Conservation (phyloP, 2,329 filamentous ascomycete species). For the Teratosphaeria zuluensis region DNA sequence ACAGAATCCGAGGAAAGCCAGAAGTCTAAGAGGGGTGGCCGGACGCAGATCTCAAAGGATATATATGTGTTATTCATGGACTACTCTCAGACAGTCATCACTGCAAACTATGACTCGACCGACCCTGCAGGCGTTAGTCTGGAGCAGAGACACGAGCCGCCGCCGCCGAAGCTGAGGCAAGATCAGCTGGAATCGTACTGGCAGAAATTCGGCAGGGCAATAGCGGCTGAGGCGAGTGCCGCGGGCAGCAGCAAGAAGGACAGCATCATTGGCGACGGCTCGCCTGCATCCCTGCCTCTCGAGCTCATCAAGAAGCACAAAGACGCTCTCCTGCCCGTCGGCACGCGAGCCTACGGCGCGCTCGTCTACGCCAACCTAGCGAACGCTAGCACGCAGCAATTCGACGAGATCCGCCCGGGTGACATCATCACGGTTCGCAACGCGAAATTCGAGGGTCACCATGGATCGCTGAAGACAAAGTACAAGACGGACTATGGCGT, state of each 20-base stretch:
- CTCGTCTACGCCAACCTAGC: conserved; percentile 90
- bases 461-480: conserved; percentile 85
- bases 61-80: conserved; percentile 87
- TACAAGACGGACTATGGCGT: conserved; percentile 66
- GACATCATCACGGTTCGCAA: conserved; percentile 92
- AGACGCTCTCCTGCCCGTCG: conserved; percentile 70
- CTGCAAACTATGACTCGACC: conserved; percentile 65
- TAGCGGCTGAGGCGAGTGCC: conserved; percentile 56
- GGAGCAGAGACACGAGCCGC: conserved; percentile 78
- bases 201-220: conserved; percentile 66
- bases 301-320: conserved; percentile 59
- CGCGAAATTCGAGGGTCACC: conserved; percentile 81
- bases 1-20: conserved; percentile 73
- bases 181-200: conserved; percentile 88
- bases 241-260: conserved; percentile 59
- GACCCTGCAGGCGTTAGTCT: conserved; percentile 64
- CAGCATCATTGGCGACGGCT: conserved; percentile 73
- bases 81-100: conserved; percentile 89
- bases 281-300: conserved; percentile 64
- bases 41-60: conserved; percentile 64
- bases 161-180: conserved; percentile 72
- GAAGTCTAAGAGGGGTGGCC: conserved; percentile 58
- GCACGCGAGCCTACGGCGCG: conserved; percentile 82
- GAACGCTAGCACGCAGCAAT: conserved; percentile 81
- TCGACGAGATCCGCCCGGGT: conserved; percentile 85